These are phyloP conservation scores for Gaertneriomyces sp. DNA, from an alignment of 192 early-diverging fungal species.

Conservation along the genomic window DNA sequence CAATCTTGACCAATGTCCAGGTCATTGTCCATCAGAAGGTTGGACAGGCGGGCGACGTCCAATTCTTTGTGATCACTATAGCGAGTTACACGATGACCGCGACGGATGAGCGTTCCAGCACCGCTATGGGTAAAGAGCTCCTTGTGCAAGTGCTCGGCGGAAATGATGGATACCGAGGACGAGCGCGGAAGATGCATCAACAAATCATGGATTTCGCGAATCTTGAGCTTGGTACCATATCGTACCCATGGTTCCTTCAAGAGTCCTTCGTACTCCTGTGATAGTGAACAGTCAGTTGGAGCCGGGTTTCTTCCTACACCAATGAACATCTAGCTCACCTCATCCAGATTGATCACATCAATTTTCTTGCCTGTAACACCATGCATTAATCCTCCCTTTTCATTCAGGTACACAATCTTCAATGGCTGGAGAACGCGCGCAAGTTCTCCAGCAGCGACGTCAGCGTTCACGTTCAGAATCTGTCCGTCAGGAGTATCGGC, in stretches of 20 bases:
- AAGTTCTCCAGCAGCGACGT: constrained; percentile 95
- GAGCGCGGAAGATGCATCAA: constrained; percentile 93
- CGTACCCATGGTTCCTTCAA: constrained; percentile 95
- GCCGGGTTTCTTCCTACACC: not conserved
- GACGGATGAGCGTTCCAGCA: constrained; percentile 95
- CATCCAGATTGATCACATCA: constrained; percentile 95
- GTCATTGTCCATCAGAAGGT: constrained; percentile 73
- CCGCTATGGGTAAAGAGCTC: constrained; percentile 97
- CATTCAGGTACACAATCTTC: constrained; percentile 96
- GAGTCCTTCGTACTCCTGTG: constrained; percentile 88
- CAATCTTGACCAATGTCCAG: constrained; percentile 63
- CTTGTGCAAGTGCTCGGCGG: constrained; percentile 97
- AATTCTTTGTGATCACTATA: constrained; percentile 54
- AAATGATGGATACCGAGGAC: constrained; percentile 98
- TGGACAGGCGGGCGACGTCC: constrained; percentile 79
- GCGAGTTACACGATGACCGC: constrained; percentile 85
- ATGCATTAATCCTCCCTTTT: constrained; percentile 95
- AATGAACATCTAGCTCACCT: constrained; percentile 53
- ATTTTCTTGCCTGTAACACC: constrained; percentile 94
- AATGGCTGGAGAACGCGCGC: constrained; percentile 94
- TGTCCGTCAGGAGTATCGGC: constrained; percentile 95
- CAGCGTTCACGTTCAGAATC: constrained; percentile 98
- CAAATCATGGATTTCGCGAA: constrained; percentile 95
- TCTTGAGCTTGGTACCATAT: constrained; percentile 98
- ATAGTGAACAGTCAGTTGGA: not conserved